A percentile compares a stretch with the other conserved stretches of the same genome.
These are phyloP conservation scores for Chlamydomonas eustigma DNA, from an alignment of 139 green algal species.

Conservation along the genomic window DNA sequence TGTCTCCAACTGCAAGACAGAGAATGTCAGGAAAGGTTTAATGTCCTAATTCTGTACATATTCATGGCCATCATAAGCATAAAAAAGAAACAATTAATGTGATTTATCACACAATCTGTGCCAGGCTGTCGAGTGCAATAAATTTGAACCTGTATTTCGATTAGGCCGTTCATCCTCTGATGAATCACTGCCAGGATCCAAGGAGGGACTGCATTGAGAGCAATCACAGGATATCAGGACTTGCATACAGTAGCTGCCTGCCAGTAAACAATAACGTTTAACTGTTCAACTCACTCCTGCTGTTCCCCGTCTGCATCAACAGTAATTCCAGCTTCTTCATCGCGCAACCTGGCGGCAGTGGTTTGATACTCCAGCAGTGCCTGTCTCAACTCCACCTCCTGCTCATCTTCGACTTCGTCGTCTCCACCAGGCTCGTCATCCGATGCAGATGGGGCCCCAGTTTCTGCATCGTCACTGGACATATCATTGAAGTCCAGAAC, in stretches of 20 bases:
- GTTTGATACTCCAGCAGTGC: constrained; percentile 52
- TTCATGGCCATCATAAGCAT: too few relatives aligned
- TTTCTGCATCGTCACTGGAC: neutral
- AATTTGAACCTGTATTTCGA: constrained; percentile 66
- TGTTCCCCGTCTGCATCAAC: too few relatives aligned
- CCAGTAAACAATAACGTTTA: too few relatives aligned
- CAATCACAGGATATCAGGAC: too few relatives aligned
- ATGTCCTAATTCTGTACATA: too few relatives aligned
- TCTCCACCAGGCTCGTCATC: constrained; percentile 14
- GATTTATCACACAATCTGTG: too few relatives aligned
- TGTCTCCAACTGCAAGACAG: constrained; percentile 63
- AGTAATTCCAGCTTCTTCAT: constrained; percentile 14
- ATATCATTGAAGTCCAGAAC: neutral
- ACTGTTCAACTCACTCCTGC: too few relatives aligned
- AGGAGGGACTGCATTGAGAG: neutral
- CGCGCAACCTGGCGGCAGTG: constrained; percentile 6
- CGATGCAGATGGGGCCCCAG: neutral
- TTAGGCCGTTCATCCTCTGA: constrained; percentile 88
- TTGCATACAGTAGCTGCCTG: too few relatives aligned
- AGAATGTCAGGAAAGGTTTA: neutral
- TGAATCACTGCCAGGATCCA: constrained; percentile 77
- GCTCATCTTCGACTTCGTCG: constrained; percentile 34
- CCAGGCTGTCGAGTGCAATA: too few relatives aligned
- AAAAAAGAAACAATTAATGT: too few relatives aligned
- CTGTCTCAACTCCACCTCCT: constrained; percentile 54